Conservation (phyloP, 2,329 filamentous ascomycete species). For the Aspergillus sp. region DNA sequence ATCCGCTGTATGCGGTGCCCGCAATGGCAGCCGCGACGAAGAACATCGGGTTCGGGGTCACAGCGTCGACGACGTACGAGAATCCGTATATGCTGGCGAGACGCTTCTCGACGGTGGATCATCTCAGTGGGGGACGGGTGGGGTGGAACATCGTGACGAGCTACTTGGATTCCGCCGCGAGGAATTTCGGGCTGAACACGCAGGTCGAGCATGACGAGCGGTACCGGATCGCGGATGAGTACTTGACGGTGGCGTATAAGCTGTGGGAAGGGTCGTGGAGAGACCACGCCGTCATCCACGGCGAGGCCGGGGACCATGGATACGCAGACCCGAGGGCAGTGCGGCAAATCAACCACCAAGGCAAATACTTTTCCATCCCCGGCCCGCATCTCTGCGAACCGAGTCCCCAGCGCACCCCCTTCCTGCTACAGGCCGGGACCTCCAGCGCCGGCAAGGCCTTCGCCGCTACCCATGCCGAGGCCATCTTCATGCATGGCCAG, state of each 20-base stretch:
- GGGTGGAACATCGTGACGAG: slow-evolving; percentile 60
- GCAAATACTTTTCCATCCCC: slow-evolving; percentile 55
- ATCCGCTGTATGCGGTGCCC: slow-evolving; percentile 55
- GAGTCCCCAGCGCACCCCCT: slow-evolving; percentile 58
- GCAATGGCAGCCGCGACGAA: slow-evolving; percentile 62
- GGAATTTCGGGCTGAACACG: slow-evolving; percentile 46
- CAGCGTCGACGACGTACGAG: slow-evolving; percentile 60
- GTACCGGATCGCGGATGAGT: slow-evolving; percentile 58
- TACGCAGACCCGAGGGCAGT: slow-evolving; percentile 54
- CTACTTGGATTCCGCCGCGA: slow-evolving; percentile 58
- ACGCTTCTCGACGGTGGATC: slow-evolving; percentile 58
- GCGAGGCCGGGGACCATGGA: slow-evolving; percentile 47
- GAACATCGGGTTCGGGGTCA: slow-evolving; percentile 61
- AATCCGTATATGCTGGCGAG: slow-evolving; percentile 60
- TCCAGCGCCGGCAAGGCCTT: slow-evolving; percentile 59
- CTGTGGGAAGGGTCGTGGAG: slow-evolving; percentile 61
- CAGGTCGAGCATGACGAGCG: slow-evolving; percentile 52
- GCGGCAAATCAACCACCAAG: slow-evolving; percentile 57
- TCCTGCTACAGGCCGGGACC: slow-evolving; percentile 63
- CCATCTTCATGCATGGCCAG: slow-evolving; percentile 60
- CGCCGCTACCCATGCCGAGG: slow-evolving; percentile 62
- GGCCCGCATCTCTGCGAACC: slow-evolving; percentile 61
- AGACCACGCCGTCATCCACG: slow-evolving; percentile 55
- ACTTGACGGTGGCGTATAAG: slow-evolving; percentile 57
- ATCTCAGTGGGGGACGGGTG: slow-evolving; percentile 53